Evolutionary conservation across 768 basidiomycete genomes (phyloP).

Genomic region (Lentinula aciculospora): DNA sequence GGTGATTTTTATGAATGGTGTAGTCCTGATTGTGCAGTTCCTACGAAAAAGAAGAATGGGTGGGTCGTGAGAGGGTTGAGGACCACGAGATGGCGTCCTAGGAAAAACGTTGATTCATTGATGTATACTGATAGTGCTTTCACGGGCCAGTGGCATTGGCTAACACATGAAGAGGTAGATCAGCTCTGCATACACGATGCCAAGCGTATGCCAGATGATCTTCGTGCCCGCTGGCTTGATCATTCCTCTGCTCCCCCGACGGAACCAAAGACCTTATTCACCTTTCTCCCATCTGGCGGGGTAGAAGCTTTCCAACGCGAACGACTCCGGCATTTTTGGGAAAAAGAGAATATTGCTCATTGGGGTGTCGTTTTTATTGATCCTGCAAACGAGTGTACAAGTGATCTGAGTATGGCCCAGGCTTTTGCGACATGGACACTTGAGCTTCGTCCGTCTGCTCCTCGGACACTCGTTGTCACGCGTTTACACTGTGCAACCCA

Average conservation of each 20-base stretch:
- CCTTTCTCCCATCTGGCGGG: constrained; percentile 40
- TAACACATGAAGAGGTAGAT: constrained; percentile 29
- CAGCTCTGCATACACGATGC: constrained; percentile 36
- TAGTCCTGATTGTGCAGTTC: constrained; percentile 24
- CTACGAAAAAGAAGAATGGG: constrained; percentile 20
- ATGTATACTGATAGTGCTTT: constrained; percentile 1
- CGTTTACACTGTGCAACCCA: constrained; percentile 23
- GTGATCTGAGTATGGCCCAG: neutral
- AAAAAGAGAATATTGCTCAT: neutral
- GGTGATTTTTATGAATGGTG: constrained; percentile 41
- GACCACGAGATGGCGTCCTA: constrained; percentile 36
- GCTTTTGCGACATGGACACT: constrained; percentile 41
- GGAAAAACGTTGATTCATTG: neutral
- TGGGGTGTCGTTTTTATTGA: constrained; percentile 4
- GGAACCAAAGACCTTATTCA: neutral
- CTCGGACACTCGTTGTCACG: constrained; percentile 35
- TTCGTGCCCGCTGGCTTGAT: constrained; percentile 19
- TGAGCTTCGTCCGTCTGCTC: constrained; percentile 25
- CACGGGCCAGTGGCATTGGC: constrained; percentile 24
- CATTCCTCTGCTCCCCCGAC: constrained; percentile 4
- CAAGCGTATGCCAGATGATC: constrained; percentile 23
- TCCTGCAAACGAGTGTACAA: neutral
- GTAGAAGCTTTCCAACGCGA: constrained; percentile 40
- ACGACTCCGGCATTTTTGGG: constrained; percentile 14
- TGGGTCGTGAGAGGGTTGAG: constrained; percentile 35